phyloP scores from a whole-genome alignment of 768 basidiomycete genomes.

The Steccherinum ochraceum region DNA sequence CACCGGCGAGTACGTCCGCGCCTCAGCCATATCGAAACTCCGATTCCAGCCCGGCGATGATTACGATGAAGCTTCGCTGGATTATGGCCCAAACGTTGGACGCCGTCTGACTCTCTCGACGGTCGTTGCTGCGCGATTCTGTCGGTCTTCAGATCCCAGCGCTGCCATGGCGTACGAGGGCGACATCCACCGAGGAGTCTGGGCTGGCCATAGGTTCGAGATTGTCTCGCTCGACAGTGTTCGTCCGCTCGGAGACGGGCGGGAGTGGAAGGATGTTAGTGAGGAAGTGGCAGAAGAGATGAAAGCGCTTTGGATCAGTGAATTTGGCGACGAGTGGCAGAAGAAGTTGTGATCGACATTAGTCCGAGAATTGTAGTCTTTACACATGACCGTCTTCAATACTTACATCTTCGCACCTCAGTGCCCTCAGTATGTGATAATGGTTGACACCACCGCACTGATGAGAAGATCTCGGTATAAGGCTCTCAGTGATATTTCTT shows the following conservation, averaged over 20 bases:
- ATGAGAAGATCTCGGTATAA: too few species aligned
- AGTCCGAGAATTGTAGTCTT: too few species aligned
- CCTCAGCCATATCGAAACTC: background rate
- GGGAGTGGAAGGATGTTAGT: constrained; percentile 4
- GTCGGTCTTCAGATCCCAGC: constrained; percentile 1
- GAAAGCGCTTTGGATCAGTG: background rate
- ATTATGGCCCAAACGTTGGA: background rate
- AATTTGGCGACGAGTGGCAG: background rate
- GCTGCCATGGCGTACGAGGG: background rate
- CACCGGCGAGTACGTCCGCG: constrained; percentile 5
- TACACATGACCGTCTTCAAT: too few species aligned
- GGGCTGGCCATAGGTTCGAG: constrained; percentile 8
- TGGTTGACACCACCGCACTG: too few species aligned
- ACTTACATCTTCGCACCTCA: too few species aligned
- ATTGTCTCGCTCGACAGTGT: background rate
- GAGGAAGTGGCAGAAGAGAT: background rate
- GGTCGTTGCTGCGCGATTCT: constrained; percentile 4
- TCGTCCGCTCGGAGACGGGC: background rate
- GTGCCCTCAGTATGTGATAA: too few species aligned
- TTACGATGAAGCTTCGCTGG: too few species aligned
- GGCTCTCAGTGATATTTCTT: too few species aligned
- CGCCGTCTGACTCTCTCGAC: too few species aligned
- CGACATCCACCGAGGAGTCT: background rate
- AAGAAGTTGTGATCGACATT: too few species aligned
- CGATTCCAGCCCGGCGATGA: too few species aligned